Percentiles rank a stretch among this genome's conserved stretches.
These are phyloP conservation scores for Cyberlindnera suaveolens DNA, from an alignment of 805 yeast species.

Conservation along the genomic window DNA sequence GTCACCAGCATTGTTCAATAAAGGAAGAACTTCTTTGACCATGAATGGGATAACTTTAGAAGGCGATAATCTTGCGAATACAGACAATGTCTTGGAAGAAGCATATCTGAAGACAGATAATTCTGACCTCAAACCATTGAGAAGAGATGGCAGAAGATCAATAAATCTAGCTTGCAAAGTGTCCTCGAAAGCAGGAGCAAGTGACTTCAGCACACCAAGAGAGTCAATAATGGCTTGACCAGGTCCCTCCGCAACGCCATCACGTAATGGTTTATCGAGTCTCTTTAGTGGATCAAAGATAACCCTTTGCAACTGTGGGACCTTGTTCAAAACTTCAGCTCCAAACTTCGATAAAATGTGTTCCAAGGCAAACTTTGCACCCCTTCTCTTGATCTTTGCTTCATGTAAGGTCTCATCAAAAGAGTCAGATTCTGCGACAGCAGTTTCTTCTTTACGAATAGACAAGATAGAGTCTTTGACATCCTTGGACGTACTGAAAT, in stretches of 20 bases:
- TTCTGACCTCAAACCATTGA: conserved; percentile 54
- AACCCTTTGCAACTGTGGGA: conserved; percentile 60
- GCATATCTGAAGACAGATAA: conserved; percentile 84
- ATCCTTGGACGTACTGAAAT: conserved; percentile 60
- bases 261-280: conserved; percentile 25
- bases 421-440: conserved; percentile 54
- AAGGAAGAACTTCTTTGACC: conserved; percentile 73
- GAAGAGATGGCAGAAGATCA: conserved; percentile 45
- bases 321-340: conserved; percentile 44
- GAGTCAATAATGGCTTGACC: conserved; percentile 87
- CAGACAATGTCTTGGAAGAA: conserved; percentile 83
- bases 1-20: conserved; percentile 70
- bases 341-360: conserved; percentile 49
- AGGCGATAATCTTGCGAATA: conserved; percentile 65
- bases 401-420: conserved; percentile 60
- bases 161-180: conserved; percentile 44
- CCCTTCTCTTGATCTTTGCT: conserved; percentile 78
- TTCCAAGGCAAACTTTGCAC: conserved; percentile 70
- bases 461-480: conserved; percentile 58
- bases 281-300: conserved; percentile 60
- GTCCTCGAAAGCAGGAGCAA: conserved; percentile 54
- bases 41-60: conserved; percentile 68
- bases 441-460: conserved; percentile 65
- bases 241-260: conserved; percentile 33
- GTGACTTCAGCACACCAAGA: conserved; percentile 71